phyloP scores from a whole-genome alignment of 306 rosid genomes.

The Inga leiocalycina region DNA sequence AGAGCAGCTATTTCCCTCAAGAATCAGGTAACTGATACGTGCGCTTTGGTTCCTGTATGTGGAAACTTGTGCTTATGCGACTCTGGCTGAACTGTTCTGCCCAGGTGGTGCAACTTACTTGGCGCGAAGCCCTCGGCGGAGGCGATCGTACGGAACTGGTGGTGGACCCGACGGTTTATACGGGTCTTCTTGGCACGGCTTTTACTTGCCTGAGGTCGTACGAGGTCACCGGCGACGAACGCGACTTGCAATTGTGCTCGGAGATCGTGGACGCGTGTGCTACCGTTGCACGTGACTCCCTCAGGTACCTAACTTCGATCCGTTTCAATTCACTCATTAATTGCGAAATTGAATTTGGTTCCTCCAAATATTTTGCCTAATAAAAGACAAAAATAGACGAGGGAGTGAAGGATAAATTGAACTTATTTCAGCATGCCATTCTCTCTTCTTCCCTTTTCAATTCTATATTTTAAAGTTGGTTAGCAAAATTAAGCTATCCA shows the following conservation, averaged over 20 bases:
- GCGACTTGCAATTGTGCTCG: constrained; percentile 61
- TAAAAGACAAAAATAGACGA: too few relatives aligned
- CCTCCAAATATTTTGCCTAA: neutral
- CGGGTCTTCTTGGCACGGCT: constrained; percentile 85
- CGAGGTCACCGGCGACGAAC: constrained; percentile 54
- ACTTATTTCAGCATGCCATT: neutral
- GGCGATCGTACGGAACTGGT: constrained; percentile 38
- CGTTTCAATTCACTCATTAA: neutral
- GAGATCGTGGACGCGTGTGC: constrained; percentile 70
- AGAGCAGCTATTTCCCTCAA: constrained; percentile 73
- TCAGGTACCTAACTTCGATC: constrained; percentile 46
- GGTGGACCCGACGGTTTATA: constrained; percentile 70
- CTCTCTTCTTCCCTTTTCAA: neutral
- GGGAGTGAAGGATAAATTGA: too few relatives aligned
- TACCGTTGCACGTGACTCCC: constrained; percentile 53
- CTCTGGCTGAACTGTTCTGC: neutral
- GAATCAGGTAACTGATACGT: constrained; percentile 51
- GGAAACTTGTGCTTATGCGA: neutral
- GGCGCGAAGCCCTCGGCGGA: constrained; percentile 40
- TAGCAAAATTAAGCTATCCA: neutral
- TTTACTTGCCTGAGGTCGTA: constrained; percentile 76
- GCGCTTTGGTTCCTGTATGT: neutral
- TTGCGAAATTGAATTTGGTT: neutral
- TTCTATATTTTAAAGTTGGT: neutral
- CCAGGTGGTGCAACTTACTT: constrained; percentile 70